Evolutionary conservation across 1,139 yeast species (phyloP), one percentile per base, ranked within the genome.

Genomic region (Nakaseomyces kungkrabaensis): DNA sequence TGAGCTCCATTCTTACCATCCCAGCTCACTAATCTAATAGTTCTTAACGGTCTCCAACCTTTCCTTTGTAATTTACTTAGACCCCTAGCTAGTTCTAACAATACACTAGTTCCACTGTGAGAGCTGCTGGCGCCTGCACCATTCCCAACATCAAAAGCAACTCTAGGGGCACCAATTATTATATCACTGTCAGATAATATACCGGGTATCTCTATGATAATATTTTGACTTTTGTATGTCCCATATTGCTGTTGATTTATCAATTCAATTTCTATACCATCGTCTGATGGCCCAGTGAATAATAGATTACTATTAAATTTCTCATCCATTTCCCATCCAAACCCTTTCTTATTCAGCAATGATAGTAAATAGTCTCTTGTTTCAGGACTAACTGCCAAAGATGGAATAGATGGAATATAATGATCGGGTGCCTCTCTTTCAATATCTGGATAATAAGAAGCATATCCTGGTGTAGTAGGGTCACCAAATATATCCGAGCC

Each of bases 401-500:
- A 68, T 0, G 77, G 79, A 37, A 70, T 71, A 36, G 64, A 61
- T 0, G 81, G 81, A 4, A 74, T 74, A 33, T 76, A 74, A 6
- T 63, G 70, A 24, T 62, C 59, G 0, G 79, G 76, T 24, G 70
- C 60, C 5, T 61, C 52, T 46, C 77, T 60, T 49, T 66, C 71
- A 7, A 69, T 68, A 25, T 62, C 54, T 3, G 60, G 56, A 29
- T 59, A 59, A 37, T 67, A 65, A 8, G 74, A 62, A n/a, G 78
- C 65, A 67, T 69, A 72, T 3, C 76, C 76, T 1, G 85, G 81
- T 40, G 84, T 81, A 1, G 89, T 81, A 37, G 90, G 90, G 61
- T 83, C 90, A 25, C 90, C 90, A 0, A 88, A 87, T 32, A 68
- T 69, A 33, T 77, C 79, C 5, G 80, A 76, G 50, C 80, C 72